phyloP scores from a whole-genome alignment of 257 asterid genomes.

The Rhazya stricta region DNA sequence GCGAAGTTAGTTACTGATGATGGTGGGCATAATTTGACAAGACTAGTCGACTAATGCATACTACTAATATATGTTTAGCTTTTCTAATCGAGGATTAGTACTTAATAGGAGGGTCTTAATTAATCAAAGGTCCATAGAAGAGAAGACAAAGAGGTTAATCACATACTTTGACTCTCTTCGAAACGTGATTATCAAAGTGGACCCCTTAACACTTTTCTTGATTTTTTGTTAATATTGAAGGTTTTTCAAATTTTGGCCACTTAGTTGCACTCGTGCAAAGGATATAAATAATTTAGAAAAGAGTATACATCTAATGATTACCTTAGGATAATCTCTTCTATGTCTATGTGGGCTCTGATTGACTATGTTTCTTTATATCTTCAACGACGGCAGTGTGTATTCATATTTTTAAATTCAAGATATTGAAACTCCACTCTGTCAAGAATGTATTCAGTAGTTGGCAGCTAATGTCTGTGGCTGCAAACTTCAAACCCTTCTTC shows the following conservation, averaged over 20 bases:
- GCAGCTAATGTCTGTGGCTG: neutral
- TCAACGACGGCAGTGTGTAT: slow-evolving; percentile 7
- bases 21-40: slow-evolving; percentile 17
- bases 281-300: slow-evolving; percentile 23
- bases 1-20: slow-evolving; percentile 14
- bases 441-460: neutral
- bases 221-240: neutral
- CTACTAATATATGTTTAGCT: slow-evolving; percentile 5
- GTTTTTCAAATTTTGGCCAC: slow-evolving; percentile 27
- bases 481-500: neutral
- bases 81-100: slow-evolving; percentile 1
- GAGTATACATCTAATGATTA: slow-evolving; percentile 40
- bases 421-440: neutral
- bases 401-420: neutral
- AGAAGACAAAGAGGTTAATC: neutral
- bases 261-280: slow-evolving; percentile 46
- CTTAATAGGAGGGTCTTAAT: no score
- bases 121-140: neutral
- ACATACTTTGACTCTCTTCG: slow-evolving; percentile 7
- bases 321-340: slow-evolving; percentile 36
- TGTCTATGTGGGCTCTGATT: slow-evolving; percentile 20
- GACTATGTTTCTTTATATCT: neutral
- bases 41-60: neutral
- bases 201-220: neutral
- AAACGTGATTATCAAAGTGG: neutral